Conservation (phyloP, 2,329 filamentous ascomycete species). For the Orbilia ellipsospora region DNA sequence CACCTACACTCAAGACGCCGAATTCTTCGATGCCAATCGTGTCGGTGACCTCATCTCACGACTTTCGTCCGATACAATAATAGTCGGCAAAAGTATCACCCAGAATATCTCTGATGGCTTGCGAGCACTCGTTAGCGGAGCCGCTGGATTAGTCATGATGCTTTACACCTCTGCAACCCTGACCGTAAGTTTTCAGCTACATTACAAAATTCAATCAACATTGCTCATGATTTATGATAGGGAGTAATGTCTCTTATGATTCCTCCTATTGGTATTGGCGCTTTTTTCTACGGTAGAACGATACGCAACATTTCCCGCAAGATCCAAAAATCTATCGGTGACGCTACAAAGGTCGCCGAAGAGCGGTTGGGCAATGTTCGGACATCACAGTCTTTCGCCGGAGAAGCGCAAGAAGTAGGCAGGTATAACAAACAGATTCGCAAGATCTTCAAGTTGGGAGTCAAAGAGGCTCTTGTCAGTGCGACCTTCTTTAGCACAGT, state of each 20-base stretch:
- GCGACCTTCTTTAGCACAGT: constrained; percentile 85
- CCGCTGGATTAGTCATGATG: constrained; percentile 91
- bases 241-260: constrained; percentile 77
- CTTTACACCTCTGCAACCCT: constrained; percentile 81
- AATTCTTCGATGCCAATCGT: constrained; percentile 98
- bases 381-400: constrained; percentile 95
- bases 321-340: constrained; percentile 93
- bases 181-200: constrained; percentile 23
- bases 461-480: constrained; percentile 84
- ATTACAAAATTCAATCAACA: not conserved
- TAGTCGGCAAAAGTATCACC: constrained; percentile 98
- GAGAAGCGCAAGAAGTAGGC: constrained; percentile 86
- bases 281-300: constrained; percentile 89
- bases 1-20: constrained; percentile 96
- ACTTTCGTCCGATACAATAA: constrained; percentile 93
- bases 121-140: constrained; percentile 86
- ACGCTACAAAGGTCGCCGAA: constrained; percentile 95
- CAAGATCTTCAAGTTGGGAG: constrained; percentile 89
- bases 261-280: constrained; percentile 87
- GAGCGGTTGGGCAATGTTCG: constrained; percentile 97
- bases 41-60: constrained; percentile 96
- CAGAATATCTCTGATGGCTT: constrained; percentile 98
- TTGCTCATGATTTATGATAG: constrained; percentile 8
- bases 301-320: constrained; percentile 90
- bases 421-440: constrained; percentile 93